phyloP scores from a whole-genome alignment of 2,329 filamentous ascomycete species.

The Penicillium palitans region DNA sequence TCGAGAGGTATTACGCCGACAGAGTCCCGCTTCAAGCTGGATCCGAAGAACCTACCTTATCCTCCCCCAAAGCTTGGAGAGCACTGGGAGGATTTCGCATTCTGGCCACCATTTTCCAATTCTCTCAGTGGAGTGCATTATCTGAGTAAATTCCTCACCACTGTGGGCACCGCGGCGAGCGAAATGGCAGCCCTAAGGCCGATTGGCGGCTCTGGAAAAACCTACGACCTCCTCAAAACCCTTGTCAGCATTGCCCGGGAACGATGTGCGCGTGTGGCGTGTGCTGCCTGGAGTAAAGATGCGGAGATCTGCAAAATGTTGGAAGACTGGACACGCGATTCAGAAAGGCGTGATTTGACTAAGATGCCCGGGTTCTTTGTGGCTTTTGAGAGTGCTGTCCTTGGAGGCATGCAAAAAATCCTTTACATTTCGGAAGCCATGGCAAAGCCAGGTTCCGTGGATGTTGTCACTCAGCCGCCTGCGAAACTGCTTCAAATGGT shows the following conservation, averaged over 20 bases:
- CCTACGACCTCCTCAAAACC: conserved; percentile 70
- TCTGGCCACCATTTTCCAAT: conserved; percentile 93
- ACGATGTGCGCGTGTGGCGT: conserved; percentile 79
- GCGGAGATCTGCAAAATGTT: conserved; percentile 88
- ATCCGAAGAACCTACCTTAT: conserved; percentile 72
- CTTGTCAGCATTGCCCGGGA: conserved; percentile 80
- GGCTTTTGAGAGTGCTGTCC: conserved; percentile 77
- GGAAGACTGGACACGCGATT: conserved; percentile 87
- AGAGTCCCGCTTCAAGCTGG: conserved; percentile 77
- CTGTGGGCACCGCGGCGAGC: conserved; percentile 82
- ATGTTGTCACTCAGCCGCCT: conserved; percentile 82
- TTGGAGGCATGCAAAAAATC: conserved; percentile 90
- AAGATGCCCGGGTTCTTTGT: conserved; percentile 86
- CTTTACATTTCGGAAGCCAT: conserved; percentile 87
- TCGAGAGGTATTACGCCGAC: conserved; percentile 53
- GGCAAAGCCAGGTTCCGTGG: conserved; percentile 68
- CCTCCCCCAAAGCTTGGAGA: conserved; percentile 78
- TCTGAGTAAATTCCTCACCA: conserved; percentile 73
- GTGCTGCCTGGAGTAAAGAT: conserved; percentile 88
- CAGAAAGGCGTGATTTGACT: conserved; percentile 81
- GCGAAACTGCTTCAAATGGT: conserved; percentile 89
- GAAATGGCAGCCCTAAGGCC: conserved; percentile 78
- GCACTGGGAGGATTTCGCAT: conserved; percentile 88
- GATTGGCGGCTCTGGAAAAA: conserved; percentile 56
- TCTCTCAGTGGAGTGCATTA: conserved; percentile 91